Base-by-base conservation (phyloP, 1,284 basidiomycete genomes). In the Crepidotus sp. region DNA sequence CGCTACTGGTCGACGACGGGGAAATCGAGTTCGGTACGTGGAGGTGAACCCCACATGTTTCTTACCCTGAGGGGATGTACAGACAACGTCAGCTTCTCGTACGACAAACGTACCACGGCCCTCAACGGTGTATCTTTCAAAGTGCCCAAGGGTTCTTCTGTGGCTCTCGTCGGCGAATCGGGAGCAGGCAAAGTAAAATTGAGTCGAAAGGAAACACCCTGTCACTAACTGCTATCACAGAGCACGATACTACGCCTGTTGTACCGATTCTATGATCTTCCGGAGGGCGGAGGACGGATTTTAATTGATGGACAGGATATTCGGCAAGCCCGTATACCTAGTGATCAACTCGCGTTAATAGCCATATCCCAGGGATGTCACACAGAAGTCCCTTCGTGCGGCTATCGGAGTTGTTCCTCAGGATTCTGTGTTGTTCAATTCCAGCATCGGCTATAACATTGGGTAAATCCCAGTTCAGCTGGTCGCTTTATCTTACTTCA, bases 201-300 rank as follows among this genome's bases (percentile, higher is more conserved):
- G 21, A 22, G 3, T 22, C 4, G 21, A 6, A 22, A 22, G 4
- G 21, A 22, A 3, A 22, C 6, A 22, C 3, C 21, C 21, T 6
- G 21, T n/a, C n/a, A n/a, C n/a, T n/a, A n/a, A n/a, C 21, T 22
- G 6, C 21, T 22, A n/a, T 22, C 21, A 22, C 21, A 22, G 21
- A n/a, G 21, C 21, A 90, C 90, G 0, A 76, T 93, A 42, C 64
- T 91, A 43, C 80, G 88, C 13, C 70, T 92, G 36, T 69, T 96
- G 11, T 95, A 89, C 61, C 76, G 91, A 35, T 92, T 96, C 67
- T 94, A 95, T 61, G 92, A 95, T 57, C 71, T 91, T 15, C 45
- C 45, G n/a, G 73, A 76, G 43, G 85, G 85, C 25, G 71, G 82
- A 51, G 83, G 83, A 13, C 69, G 79, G 24, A 85, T 88, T 53